A percentile compares a stretch with the other conserved stretches of the same genome.
Conservation (phyloP, 169 alveolate species). For the Amoebophrya sp. region DNA sequence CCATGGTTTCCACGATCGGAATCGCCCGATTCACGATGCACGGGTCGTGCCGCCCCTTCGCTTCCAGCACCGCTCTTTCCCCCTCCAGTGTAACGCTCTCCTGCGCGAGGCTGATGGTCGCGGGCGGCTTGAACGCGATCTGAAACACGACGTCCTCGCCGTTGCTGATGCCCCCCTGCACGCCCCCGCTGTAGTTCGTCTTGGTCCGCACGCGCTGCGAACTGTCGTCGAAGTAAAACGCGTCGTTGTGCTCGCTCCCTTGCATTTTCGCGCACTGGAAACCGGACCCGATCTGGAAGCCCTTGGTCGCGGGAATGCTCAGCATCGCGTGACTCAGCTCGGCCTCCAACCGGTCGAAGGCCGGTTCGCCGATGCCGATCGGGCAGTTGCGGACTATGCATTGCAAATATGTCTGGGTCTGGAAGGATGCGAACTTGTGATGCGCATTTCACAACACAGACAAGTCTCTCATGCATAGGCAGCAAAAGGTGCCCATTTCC, state of each 20-base stretch:
- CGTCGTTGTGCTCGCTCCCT: constrained; percentile 61
- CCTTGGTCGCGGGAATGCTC: constrained; percentile 59
- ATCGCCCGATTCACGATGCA: constrained; percentile 60
- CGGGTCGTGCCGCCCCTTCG: constrained; percentile 55
- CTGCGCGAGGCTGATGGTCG: constrained; percentile 55
- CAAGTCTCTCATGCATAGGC: too few species aligned
- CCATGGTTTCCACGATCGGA: constrained; percentile 61
- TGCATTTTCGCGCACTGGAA: constrained; percentile 52
- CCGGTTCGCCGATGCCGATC: constrained; percentile 62
- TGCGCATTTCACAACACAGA: too few species aligned
- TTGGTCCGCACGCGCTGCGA: constrained; percentile 39
- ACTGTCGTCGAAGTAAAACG: constrained; percentile 35
- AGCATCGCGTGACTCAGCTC: constrained; percentile 57
- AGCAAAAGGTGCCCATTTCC: too few species aligned
- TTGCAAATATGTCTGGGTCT: too few species aligned
- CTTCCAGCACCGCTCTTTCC: constrained; percentile 38
- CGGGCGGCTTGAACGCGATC: constrained; percentile 55
- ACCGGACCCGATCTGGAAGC: constrained; percentile 64
- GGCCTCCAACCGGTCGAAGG: constrained; percentile 60
- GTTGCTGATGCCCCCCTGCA: constrained; percentile 62
- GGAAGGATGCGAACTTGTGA: too few species aligned
- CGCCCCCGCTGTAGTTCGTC: constrained; percentile 61
- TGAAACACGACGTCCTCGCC: constrained; percentile 51
- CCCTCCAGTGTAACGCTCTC: constrained; percentile 49
- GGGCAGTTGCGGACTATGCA: constrained; percentile 50